These are phyloP conservation scores for Tuber brumale DNA, from an alignment of 495 filamentous ascomycete genomes.

Conservation along the genomic window DNA sequence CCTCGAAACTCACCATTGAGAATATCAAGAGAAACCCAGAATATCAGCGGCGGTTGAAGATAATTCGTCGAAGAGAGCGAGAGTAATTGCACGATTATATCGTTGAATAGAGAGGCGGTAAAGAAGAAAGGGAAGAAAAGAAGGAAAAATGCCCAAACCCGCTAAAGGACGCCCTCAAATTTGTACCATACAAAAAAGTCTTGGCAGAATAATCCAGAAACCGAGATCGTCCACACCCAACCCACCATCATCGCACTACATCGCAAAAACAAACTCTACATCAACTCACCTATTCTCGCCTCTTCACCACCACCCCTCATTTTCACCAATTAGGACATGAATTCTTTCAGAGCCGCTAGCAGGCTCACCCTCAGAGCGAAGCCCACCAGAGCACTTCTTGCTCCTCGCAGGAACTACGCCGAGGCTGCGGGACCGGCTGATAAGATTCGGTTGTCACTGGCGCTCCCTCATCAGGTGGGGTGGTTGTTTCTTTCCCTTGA, in stretches of 20 bases:
- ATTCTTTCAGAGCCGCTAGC: conserved; percentile 76
- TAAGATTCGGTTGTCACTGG: conserved; percentile 96
- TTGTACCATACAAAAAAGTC: conserved; percentile 23
- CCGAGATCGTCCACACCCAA: conserved; percentile 22
- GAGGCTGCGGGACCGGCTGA: conserved; percentile 57
- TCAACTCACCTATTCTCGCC: conserved; percentile 9
- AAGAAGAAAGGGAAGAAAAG: not conserved
- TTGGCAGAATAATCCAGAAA: conserved; percentile 39
- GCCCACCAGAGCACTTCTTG: conserved; percentile 61
- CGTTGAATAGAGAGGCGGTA: not conserved
- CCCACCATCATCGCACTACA: conserved; percentile 6
- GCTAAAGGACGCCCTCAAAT: not conserved
- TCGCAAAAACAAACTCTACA: conserved; percentile 17
- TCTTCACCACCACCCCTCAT: conserved; percentile 13
- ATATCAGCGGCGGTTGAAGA: not conserved
- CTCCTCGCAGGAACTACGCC: conserved; percentile 76
- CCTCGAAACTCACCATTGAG: not conserved
- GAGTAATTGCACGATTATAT: not conserved
- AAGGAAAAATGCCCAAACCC: not conserved
- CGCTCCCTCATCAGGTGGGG: conserved; percentile 95
- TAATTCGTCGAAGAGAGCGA: not conserved
- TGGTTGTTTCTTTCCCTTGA: not conserved
- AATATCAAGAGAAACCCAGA: not conserved
- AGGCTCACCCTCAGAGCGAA: conserved; percentile 73
- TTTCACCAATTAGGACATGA: conserved; percentile 57